Percentiles rank a stretch among this genome's conserved stretches.
Conservation (phyloP, 163 green algal species). For the Chloromonas sp. region DNA sequence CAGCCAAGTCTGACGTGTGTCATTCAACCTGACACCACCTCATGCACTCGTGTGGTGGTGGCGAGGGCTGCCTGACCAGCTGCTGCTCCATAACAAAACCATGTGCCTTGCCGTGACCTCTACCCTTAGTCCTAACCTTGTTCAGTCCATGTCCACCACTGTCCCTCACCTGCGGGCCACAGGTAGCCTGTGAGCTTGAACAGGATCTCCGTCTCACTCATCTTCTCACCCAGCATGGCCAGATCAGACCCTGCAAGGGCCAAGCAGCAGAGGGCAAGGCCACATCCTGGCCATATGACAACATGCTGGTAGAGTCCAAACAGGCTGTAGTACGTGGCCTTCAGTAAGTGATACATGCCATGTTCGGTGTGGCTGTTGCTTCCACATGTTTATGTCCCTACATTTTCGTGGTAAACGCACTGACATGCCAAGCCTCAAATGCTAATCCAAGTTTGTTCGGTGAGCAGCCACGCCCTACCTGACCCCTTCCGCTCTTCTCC, state of each 20-base stretch:
- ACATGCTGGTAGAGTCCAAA: too few species aligned
- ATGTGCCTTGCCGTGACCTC: neutral
- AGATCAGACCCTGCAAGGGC: neutral
- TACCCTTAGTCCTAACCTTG: too few species aligned
- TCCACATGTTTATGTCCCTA: too few species aligned
- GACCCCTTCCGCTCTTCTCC: too few species aligned
- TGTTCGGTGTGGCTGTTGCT: too few species aligned
- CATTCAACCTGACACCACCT: neutral
- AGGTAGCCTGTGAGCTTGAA: constrained; percentile 42
- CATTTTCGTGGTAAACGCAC: too few species aligned
- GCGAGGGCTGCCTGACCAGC: neutral
- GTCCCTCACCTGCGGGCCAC: constrained; percentile 34
- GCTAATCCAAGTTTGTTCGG: too few species aligned
- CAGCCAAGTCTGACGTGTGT: neutral
- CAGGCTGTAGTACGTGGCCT: too few species aligned
- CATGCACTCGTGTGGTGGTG: neutral
- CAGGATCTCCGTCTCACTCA: constrained; percentile 49
- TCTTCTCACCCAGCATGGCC: constrained; percentile 4
- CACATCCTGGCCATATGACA: too few species aligned
- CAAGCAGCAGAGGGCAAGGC: neutral
- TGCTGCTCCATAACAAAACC: neutral
- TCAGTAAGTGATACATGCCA: too few species aligned
- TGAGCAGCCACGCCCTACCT: too few species aligned
- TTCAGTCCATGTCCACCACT: neutral
- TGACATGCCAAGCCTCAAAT: too few species aligned